Conservation (phyloP, 2,329 filamentous ascomycete genomes). For the Ophiosphaerella korrae region DNA sequence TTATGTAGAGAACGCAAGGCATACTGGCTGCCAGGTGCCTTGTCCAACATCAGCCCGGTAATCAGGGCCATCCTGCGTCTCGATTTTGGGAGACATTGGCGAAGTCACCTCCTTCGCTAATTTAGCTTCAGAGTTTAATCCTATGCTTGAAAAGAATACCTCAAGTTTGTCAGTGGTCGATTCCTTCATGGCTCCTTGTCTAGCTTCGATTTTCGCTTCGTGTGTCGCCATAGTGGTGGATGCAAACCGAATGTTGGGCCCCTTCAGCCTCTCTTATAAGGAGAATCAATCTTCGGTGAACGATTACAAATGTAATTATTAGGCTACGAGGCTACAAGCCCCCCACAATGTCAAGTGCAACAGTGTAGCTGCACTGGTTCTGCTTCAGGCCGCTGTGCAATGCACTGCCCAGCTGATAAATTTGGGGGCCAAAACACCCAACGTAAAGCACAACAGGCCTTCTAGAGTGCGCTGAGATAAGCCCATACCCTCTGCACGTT, state of each 20-base stretch:
- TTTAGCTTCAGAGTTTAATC: background rate
- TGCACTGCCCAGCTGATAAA: constrained; percentile 1
- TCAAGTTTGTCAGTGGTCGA: background rate
- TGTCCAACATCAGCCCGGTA: constrained; percentile 5
- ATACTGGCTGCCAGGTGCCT: constrained; percentile 5
- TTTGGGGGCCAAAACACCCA: constrained; percentile 10
- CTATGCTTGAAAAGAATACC: background rate
- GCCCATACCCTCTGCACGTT: background rate
- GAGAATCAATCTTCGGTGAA: background rate
- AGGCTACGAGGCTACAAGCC: constrained; percentile 2
- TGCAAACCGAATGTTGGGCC: background rate
- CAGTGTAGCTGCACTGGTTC: background rate
- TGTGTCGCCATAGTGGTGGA: background rate
- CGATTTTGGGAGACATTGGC: background rate
- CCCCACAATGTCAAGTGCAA: background rate
- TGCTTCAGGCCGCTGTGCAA: background rate
- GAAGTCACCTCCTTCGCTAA: constrained; percentile 1
- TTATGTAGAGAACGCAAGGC: background rate
- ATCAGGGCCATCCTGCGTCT: constrained; percentile 1
- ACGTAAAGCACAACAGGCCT: constrained; percentile 2
- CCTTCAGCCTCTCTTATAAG: constrained; percentile 1
- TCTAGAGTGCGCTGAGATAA: constrained; percentile 3
- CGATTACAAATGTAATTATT: background rate
- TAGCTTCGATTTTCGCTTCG: background rate
- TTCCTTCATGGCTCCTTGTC: background rate